Conservation (phyloP, 805 yeast species). For the Maudiozyma pseudohumilis region DNA sequence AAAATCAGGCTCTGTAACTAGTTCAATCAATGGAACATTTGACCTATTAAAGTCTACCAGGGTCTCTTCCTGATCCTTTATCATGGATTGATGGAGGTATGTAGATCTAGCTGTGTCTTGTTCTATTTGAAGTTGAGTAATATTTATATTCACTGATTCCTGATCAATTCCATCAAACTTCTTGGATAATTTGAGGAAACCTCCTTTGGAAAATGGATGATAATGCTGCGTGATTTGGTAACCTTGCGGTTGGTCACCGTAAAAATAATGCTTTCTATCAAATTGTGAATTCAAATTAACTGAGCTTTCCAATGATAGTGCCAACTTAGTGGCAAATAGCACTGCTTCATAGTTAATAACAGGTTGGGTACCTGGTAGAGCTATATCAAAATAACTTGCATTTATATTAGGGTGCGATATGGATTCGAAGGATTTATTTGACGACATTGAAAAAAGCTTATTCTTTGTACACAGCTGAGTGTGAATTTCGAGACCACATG, state of each 20-base stretch:
- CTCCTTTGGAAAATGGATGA: slow-evolving; percentile 66
- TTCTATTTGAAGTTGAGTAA: slow-evolving; percentile 81
- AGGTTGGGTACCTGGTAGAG: slow-evolving; percentile 92
- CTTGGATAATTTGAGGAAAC: slow-evolving; percentile 40
- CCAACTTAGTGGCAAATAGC: slow-evolving; percentile 59
- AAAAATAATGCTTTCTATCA: slow-evolving; percentile 92
- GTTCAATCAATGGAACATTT: slow-evolving; percentile 77
- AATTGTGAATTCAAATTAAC: slow-evolving; percentile 54
- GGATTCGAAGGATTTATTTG: slow-evolving; percentile 36
- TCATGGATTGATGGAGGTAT: slow-evolving; percentile 30
- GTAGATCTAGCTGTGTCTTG: slow-evolving; percentile 87
- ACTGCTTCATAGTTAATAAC: slow-evolving; percentile 65
- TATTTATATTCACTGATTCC: slow-evolving; percentile 40
- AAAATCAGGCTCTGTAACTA: slow-evolving; percentile 88
- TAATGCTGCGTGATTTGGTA: slow-evolving; percentile 91
- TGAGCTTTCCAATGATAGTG: slow-evolving; percentile 53
- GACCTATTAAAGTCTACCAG: slow-evolving; percentile 75
- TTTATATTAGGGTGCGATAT: slow-evolving; percentile 51
- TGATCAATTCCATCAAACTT: slow-evolving; percentile 45
- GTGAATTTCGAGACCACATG: slow-evolving; percentile 89
- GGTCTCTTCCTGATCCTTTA: slow-evolving; percentile 21
- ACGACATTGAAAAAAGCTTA: slow-evolving; percentile 68
- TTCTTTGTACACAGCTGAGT: slow-evolving; percentile 68
- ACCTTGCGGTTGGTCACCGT: slow-evolving; percentile 93
- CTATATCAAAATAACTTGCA: slow-evolving; percentile 71